These are phyloP conservation scores for Aspergillus texensis DNA, from an alignment of 2,329 filamentous ascomycete genomes.

Conservation along the genomic window DNA sequence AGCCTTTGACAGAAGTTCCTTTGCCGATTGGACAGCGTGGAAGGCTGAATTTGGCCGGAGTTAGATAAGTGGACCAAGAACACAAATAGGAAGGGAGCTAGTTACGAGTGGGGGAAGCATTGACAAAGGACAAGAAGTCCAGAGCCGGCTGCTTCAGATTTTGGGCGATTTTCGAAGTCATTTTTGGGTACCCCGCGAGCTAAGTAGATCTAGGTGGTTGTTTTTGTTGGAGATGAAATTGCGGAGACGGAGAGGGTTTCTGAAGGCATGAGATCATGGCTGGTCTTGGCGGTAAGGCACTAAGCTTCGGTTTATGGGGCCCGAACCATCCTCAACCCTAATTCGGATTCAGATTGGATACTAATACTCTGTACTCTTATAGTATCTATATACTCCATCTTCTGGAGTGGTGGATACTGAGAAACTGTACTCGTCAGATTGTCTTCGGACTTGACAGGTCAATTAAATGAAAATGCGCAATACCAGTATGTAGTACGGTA, in stretches of 20 bases:
- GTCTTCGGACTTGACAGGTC: not conserved
- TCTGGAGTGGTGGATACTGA: not conserved
- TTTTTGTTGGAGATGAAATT: constrained; percentile 7
- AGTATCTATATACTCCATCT: not conserved
- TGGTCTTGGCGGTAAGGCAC: constrained; percentile 11
- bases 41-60: constrained; percentile 65
- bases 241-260: constrained; percentile 13
- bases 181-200: constrained; percentile 27
- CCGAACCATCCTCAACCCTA: not conserved
- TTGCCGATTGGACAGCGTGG: constrained; percentile 83
- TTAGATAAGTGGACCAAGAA: constrained; percentile 10
- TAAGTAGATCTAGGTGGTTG: constrained; percentile 2
- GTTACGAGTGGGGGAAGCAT: constrained; percentile 89
- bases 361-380: not conserved
- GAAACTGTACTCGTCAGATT: not conserved
- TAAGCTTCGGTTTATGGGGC: constrained; percentile 1
- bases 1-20: constrained; percentile 73
- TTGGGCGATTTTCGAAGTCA: constrained; percentile 32
- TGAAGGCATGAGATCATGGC: constrained; percentile 16
- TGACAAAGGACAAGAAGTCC: constrained; percentile 92
- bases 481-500: not conserved
- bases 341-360: not conserved
- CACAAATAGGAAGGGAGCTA: constrained; percentile 7
- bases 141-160: constrained; percentile 56
- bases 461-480: not conserved